These are phyloP conservation scores for Blechomonas ayalai DNA, from an alignment of 208 protist species.

Conservation along the genomic window DNA sequence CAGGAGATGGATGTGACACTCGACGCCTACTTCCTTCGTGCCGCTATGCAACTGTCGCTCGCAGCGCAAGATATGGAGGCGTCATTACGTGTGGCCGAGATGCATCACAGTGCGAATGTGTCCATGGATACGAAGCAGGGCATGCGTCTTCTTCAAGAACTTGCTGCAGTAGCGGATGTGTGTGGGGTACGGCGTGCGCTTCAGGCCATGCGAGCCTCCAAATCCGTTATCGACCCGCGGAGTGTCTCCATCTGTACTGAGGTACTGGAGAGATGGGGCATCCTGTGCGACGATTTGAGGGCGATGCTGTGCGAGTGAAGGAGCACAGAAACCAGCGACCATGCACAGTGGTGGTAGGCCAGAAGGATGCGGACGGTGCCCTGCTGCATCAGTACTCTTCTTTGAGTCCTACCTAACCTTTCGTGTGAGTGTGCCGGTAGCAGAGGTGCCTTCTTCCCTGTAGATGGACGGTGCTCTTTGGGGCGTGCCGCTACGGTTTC, in stretches of 20 bases:
- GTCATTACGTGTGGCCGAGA: constrained; percentile 34
- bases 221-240: constrained; percentile 40
- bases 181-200: constrained; percentile 28
- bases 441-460: too few species aligned
- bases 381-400: constrained; percentile 1
- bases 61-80: constrained; percentile 33
- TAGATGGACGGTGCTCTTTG: too few species aligned
- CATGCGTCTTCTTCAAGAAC: constrained; percentile 30
- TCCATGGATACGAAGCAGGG: constrained; percentile 47
- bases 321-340: too few species aligned
- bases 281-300: constrained; percentile 25
- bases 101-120: constrained; percentile 17
- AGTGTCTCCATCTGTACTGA: constrained; percentile 32
- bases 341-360: too few species aligned
- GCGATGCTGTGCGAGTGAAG: too few species aligned
- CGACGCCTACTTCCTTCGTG: constrained; percentile 24
- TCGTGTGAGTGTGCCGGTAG: not conserved
- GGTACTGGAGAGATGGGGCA: constrained; percentile 21
- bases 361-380: too few species aligned
- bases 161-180: constrained; percentile 28
- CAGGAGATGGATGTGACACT: constrained; percentile 12
- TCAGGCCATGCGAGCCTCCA: constrained; percentile 25
- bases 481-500: too few species aligned
- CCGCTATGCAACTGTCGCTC: constrained; percentile 44
- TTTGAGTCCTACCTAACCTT: not conserved